These are phyloP conservation scores for Globisporangium irregulare DNA, from an alignment of 352 stramenopile species.

Conservation along the genomic window DNA sequence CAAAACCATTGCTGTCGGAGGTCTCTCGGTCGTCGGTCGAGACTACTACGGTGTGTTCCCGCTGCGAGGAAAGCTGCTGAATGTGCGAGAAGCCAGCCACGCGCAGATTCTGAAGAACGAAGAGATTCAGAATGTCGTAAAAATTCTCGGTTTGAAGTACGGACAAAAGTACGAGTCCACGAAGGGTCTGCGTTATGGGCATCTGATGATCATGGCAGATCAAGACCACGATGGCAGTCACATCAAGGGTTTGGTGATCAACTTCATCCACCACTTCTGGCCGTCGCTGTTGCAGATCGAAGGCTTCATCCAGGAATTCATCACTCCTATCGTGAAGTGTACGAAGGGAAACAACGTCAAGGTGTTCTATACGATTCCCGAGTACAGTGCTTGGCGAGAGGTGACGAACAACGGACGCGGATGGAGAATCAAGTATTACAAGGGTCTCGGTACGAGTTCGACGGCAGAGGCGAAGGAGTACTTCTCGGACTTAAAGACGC, in stretches of 20 bases:
- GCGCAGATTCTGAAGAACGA: conserved; percentile 96
- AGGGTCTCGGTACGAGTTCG: conserved; percentile 99
- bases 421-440: conserved; percentile 99
- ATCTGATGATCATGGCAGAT: conserved; percentile 99
- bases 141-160: conserved; percentile 97
- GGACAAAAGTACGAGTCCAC: conserved; percentile 91
- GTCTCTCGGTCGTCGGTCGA: conserved; percentile 94
- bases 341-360: conserved; percentile 82
- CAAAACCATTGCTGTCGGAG: conserved; percentile 96
- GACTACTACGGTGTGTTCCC: conserved; percentile 98
- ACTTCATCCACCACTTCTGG: conserved; percentile 99
- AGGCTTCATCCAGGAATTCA: conserved; percentile 94
- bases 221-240: conserved; percentile 99
- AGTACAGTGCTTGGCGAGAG: conserved; percentile 94
- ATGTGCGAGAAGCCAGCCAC: conserved; percentile 98
- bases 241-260: conserved; percentile 99
- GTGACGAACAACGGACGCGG: conserved; percentile 87
- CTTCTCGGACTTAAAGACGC: conserved; percentile 92
- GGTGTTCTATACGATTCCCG: conserved; percentile 97
- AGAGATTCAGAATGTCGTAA: conserved; percentile 96
- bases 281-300: conserved; percentile 92
- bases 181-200: conserved; percentile 92
- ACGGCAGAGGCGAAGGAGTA: conserved; percentile 96
- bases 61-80: conserved; percentile 97
- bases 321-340: conserved; percentile 97